These are phyloP conservation scores for Aureobasidium uvarum DNA, from an alignment of 2,329 filamentous ascomycete genomes.

Conservation along the genomic window DNA sequence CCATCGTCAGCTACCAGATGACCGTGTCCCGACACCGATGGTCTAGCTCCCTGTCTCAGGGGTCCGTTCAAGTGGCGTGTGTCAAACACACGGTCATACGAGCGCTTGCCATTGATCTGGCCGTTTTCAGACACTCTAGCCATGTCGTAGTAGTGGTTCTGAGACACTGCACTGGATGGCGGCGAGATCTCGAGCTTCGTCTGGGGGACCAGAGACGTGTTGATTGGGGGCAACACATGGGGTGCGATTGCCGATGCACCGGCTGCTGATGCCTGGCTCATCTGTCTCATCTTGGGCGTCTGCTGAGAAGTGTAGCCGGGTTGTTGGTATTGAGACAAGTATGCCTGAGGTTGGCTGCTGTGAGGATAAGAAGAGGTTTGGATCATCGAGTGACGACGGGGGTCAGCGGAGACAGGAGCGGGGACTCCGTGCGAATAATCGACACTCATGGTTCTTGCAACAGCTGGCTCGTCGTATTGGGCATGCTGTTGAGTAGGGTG, in stretches of 20 bases:
- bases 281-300: conserved; percentile 32
- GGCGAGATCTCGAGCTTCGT: conserved; percentile 47
- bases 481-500: conserved; percentile 37
- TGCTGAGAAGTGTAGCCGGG: conserved; percentile 34
- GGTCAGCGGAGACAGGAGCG: conserved; percentile 38
- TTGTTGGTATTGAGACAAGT: conserved; percentile 39
- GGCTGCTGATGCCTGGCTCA: conserved; percentile 28
- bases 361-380: conserved; percentile 39
- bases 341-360: conserved; percentile 36
- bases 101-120: conserved; percentile 45
- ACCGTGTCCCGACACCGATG: conserved; percentile 30
- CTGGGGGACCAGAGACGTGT: conserved; percentile 40
- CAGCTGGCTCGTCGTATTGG: conserved; percentile 41
- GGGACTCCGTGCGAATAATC: conserved; percentile 37
- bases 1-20: conserved; percentile 38
- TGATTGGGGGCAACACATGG: conserved; percentile 45
- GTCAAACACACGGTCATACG: conserved; percentile 48
- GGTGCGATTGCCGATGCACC: conserved; percentile 29
- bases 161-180: conserved; percentile 44
- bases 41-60: conserved; percentile 47
- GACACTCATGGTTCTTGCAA: conserved; percentile 42
- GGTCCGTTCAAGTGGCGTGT: conserved; percentile 46
- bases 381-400: conserved; percentile 44
- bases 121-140: conserved; percentile 30
- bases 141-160: conserved; percentile 27